Evolutionary conservation across 2,329 filamentous ascomycete genomes (phyloP).

Genomic region (Botrytis deweyae): DNA sequence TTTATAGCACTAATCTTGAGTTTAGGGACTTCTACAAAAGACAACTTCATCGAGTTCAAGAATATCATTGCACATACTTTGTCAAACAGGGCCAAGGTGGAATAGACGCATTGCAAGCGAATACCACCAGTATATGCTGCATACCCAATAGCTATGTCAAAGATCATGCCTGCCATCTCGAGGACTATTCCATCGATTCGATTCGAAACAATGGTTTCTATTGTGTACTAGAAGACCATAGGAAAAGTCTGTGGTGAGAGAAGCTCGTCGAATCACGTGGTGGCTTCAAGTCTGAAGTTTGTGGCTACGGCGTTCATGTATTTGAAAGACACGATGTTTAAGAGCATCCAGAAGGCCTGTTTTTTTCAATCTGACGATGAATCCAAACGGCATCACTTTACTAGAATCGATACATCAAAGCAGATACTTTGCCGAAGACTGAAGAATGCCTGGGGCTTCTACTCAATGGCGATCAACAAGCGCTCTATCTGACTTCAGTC

Average conservation of each 20-base stretch:
- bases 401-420: not conserved
- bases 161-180: not conserved
- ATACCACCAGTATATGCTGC: not conserved
- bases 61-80: not conserved
- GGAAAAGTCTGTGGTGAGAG: not conserved
- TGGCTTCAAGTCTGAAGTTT: not conserved
- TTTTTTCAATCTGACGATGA: not conserved
- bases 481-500: not conserved
- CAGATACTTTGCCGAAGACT: not conserved
- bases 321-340: not conserved
- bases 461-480: not conserved
- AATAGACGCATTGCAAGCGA: not conserved
- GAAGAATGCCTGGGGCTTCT: too few relatives aligned
- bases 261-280: not conserved
- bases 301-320: not conserved
- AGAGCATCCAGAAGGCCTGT: not conserved
- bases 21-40: not conserved
- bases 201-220: not conserved
- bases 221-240: not conserved
- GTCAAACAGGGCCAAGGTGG: not conserved
- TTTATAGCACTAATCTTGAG: not conserved
- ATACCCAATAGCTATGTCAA: not conserved
- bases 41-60: not conserved
- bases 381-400: not conserved
- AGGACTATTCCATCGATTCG: not conserved